These are phyloP conservation scores for Drechslerella stenobrocha DNA, from an alignment of 2,329 filamentous ascomycete genomes.

Conservation along the genomic window DNA sequence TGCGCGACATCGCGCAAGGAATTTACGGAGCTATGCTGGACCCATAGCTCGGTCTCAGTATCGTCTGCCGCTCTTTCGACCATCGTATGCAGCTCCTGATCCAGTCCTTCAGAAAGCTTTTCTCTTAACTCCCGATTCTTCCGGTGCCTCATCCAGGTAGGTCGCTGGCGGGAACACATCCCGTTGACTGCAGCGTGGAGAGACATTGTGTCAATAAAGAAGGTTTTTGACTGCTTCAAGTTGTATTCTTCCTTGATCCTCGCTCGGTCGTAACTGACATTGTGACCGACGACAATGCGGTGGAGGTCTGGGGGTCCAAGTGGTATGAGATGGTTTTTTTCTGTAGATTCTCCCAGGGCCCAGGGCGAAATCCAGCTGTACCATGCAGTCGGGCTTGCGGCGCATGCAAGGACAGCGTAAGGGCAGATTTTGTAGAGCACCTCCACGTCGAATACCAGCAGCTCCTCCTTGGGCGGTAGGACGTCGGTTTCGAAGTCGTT, in stretches of 20 bases:
- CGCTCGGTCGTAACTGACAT: constrained; percentile 91
- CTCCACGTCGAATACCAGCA: constrained; percentile 90
- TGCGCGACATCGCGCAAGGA: constrained; percentile 93
- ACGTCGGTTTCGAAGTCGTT: constrained; percentile 57
- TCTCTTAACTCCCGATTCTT: constrained; percentile 85
- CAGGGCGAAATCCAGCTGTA: constrained; percentile 97
- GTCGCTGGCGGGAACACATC: constrained; percentile 95
- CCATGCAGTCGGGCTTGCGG: constrained; percentile 85
- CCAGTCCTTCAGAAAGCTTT: constrained; percentile 70
- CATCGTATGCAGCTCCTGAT: constrained; percentile 67
- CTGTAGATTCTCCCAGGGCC: constrained; percentile 78
- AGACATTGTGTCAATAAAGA: constrained; percentile 96
- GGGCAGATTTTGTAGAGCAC: constrained; percentile 92
- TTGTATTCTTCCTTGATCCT: constrained; percentile 87
- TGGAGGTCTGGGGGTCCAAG: constrained; percentile 74
- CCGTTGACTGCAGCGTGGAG: constrained; percentile 96
- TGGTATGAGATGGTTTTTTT: constrained; percentile 79
- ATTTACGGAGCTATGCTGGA: constrained; percentile 90
- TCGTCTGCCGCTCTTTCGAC: constrained; percentile 70
- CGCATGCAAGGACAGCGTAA: constrained; percentile 96
- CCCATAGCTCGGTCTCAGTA: constrained; percentile 94
- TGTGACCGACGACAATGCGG: constrained; percentile 87
- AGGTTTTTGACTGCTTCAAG: constrained; percentile 77
- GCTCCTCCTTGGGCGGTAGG: constrained; percentile 72
- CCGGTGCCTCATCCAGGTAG: constrained; percentile 95